phyloP scores from a whole-genome alignment of 1,284 basidiomycete species.

The Marasmius sp. region DNA sequence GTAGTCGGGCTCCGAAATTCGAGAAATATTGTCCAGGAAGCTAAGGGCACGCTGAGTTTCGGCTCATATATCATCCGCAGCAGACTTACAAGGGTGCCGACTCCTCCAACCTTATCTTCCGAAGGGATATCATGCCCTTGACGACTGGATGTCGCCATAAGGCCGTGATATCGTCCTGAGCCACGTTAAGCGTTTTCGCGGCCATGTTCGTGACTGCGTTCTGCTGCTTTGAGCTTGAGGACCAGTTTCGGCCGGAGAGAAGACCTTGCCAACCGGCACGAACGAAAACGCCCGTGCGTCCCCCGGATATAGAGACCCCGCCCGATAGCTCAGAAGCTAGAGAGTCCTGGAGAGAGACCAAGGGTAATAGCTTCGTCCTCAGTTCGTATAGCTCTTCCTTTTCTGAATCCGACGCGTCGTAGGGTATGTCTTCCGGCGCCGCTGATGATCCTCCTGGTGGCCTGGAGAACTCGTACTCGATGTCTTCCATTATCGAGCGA shows the following conservation, averaged over 20 bases:
- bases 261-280: slow-evolving; percentile 68
- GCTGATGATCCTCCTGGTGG: slow-evolving; percentile 11
- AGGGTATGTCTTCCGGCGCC: slow-evolving; percentile 4
- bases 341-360: slow-evolving; percentile 65
- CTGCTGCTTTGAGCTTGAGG: slow-evolving; percentile 18
- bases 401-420: slow-evolving; percentile 30
- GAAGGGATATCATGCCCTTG: slow-evolving; percentile 48
- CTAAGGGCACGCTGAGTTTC: slow-evolving; percentile 32
- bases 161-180: slow-evolving; percentile 50
- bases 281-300: slow-evolving; percentile 61
- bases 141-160: slow-evolving; percentile 73
- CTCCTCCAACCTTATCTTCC: slow-evolving; percentile 70
- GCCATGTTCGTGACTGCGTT: slow-evolving; percentile 49
- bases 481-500: slow-evolving; percentile 70
- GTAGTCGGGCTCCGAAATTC: slow-evolving; percentile 69
- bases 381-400: slow-evolving; percentile 51
- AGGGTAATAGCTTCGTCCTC: slow-evolving; percentile 56
- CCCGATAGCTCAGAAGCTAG: slow-evolving; percentile 68
- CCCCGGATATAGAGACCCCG: slow-evolving; percentile 57
- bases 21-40: slow-evolving; percentile 64
- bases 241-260: slow-evolving; percentile 43
- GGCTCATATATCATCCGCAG: neutral
- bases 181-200: slow-evolving; percentile 50
- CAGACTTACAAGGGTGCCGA: slow-evolving; percentile 69
- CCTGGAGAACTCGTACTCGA: slow-evolving; percentile 56